Evolutionary conservation across 129 eudicot genomes (phyloP).

Genomic region (Tagetes patula): DNA sequence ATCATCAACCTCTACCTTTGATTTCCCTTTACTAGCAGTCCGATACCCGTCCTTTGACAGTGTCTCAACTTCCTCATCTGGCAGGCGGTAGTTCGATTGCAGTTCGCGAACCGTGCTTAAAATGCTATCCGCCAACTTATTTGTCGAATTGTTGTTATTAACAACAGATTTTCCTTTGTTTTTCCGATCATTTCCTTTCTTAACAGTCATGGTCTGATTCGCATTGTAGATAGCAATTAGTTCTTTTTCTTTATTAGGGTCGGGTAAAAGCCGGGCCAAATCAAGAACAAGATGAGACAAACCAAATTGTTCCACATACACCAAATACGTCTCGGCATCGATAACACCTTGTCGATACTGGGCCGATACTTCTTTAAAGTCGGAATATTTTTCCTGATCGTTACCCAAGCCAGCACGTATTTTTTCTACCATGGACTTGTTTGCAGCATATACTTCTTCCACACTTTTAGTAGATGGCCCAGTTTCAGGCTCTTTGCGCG

Average conservation of each 20-base stretch:
- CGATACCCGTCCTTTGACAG: conserved; percentile 86
- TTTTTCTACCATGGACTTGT: conserved; percentile 82
- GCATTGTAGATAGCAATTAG: conserved; percentile 69
- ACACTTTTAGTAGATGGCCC: conserved; percentile 31
- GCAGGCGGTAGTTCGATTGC: conserved; percentile 46
- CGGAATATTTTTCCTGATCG: conserved; percentile 66
- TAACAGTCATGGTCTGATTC: conserved; percentile 31
- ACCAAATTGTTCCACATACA: conserved; percentile 73
- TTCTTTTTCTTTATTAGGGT: conserved; percentile 61
- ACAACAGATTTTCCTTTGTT: conserved; percentile 49
- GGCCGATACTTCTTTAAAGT: conserved; percentile 67
- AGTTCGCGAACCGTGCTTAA: conserved; percentile 55
- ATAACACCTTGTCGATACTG: conserved; percentile 73
- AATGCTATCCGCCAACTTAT: conserved; percentile 53
- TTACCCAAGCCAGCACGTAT: conserved; percentile 58
- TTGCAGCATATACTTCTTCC: conserved; percentile 73
- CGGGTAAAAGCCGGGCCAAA: conserved; percentile 84
- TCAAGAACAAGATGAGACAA: conserved; percentile 91
- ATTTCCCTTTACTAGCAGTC: conserved; percentile 51
- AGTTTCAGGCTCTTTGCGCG: conserved; percentile 35
- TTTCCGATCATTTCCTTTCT: conserved; percentile 30
- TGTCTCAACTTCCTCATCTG: conserved; percentile 65
- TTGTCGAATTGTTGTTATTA: conserved; percentile 46
- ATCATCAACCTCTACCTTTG: conserved; percentile 40
- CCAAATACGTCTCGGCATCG: conserved; percentile 71